Evolutionary conservation across 83 land plant genomes (phyloP).

Genomic region (Picea abies): DNA sequence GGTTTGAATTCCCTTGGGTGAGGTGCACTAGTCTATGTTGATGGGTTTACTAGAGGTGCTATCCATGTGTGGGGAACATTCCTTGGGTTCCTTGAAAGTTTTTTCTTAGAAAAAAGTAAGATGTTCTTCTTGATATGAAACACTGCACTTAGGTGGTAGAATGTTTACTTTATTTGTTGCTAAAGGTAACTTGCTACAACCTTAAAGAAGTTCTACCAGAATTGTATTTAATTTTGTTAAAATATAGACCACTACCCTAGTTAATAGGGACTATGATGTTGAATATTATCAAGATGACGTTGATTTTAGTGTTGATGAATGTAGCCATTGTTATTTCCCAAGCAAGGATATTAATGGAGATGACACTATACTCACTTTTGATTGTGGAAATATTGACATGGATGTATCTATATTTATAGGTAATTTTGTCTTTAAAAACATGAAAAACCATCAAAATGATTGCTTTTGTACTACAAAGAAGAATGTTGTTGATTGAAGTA

Average conservation of each 20-base stretch:
- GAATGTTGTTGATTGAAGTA: not conserved
- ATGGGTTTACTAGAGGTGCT: no score
- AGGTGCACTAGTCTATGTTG: no score
- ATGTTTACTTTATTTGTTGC: slow-evolving; percentile 20
- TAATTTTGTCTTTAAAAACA: not conserved
- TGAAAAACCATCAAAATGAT: not conserved
- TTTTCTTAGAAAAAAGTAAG: no score
- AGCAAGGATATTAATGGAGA: slow-evolving; percentile 28
- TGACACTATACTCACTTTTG: slow-evolving; percentile 30
- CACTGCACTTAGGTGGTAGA: slow-evolving; percentile 19
- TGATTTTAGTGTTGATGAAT: slow-evolving; percentile 26
- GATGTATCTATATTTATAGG: not conserved
- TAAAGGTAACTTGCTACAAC: slow-evolving; percentile 72
- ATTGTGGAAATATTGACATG: not conserved
- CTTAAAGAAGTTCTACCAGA: slow-evolving; percentile 53
- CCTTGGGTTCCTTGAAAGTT: no score
- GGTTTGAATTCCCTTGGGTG: no score
- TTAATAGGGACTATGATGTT: slow-evolving; percentile 22
- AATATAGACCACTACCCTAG: slow-evolving; percentile 33
- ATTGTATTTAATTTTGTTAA: slow-evolving; percentile 62
- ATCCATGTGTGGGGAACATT: no score
- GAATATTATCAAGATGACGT: slow-evolving; percentile 15
- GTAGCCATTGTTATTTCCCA: slow-evolving; percentile 32
- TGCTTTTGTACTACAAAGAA: not conserved
- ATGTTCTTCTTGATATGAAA: not conserved